Percentiles rank a stretch among this genome's conserved stretches.
Evolutionary conservation across 225 moss, liverwort and hornwort genomes (phyloP).

Genomic region (Marchantia paleacea): DNA sequence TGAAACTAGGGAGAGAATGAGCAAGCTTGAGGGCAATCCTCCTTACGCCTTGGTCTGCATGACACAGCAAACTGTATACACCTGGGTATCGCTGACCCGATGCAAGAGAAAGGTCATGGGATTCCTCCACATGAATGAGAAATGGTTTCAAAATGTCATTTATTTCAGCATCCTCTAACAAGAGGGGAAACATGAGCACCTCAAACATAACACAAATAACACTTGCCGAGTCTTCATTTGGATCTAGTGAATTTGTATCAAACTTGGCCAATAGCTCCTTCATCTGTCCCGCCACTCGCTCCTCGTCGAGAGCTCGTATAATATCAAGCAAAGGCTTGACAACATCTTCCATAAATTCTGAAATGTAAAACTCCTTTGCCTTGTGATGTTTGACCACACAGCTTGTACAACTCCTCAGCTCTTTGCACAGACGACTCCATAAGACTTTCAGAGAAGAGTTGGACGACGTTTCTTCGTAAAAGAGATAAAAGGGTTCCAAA

Average conservation of each 20-base stretch:
- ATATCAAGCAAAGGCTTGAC: conserved; percentile 73
- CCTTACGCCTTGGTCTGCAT: conserved; percentile 76
- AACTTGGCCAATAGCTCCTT: conserved; percentile 62
- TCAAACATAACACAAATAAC: conserved; percentile 90
- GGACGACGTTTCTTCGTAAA: conserved; percentile 45
- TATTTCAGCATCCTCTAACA: conserved; percentile 85
- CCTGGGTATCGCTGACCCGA: conserved; percentile 88
- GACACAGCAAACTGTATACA: conserved; percentile 81
- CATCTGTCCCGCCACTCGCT: conserved; percentile 69
- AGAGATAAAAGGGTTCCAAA: conserved; percentile 80
- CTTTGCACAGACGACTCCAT: conserved; percentile 79
- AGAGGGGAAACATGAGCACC: conserved; percentile 82
- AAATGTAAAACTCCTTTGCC: conserved; percentile 69
- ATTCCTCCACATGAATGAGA: conserved; percentile 72
- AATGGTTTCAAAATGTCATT: conserved; percentile 66
- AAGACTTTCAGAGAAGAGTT: conserved; percentile 61
- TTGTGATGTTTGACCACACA: conserved; percentile 85
- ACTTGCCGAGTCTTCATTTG: conserved; percentile 54
- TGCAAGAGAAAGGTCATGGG: conserved; percentile 83
- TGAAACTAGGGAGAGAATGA: conserved; percentile 72
- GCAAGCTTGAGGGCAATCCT: conserved; percentile 80
- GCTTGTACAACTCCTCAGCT: conserved; percentile 72
- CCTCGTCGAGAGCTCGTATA: conserved; percentile 69
- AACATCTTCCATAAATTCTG: conserved; percentile 67
- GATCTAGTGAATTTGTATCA: conserved; percentile 51